These are phyloP conservation scores for Suhomyces yuchorum DNA, from an alignment of 1,139 yeast species.

Conservation along the genomic window DNA sequence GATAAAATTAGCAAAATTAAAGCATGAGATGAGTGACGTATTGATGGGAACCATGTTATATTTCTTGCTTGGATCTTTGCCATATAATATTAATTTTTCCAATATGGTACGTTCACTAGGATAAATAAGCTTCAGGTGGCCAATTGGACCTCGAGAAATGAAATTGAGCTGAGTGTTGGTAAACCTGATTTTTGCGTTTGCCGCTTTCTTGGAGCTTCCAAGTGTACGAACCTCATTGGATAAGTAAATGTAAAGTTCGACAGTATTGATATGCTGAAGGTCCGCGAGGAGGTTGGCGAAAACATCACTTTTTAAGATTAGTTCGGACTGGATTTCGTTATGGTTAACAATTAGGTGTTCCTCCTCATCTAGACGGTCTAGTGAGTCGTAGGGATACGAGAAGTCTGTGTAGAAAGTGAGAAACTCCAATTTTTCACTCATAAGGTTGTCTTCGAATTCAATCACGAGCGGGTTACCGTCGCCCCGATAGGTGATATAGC, in stretches of 20 bases:
- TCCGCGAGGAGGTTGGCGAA: conserved; percentile 67
- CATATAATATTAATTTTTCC: conserved; percentile 44
- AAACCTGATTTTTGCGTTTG: conserved; percentile 16
- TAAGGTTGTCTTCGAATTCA: conserved; percentile 68
- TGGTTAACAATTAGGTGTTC: conserved; percentile 44
- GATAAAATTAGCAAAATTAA: conserved; percentile 55
- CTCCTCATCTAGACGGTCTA: conserved; percentile 31
- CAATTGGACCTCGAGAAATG: conserved; percentile 69
- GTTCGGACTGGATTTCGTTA: conserved; percentile 56
- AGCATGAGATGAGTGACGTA: conserved; percentile 40
- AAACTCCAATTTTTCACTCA: conserved; percentile 73
- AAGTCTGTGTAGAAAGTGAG: conserved; percentile 56
- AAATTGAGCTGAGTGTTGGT: conserved; percentile 46
- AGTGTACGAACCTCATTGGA: conserved; percentile 25
- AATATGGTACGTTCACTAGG: conserved; percentile 66
- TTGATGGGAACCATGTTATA: conserved; percentile 23
- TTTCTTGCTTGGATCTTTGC: conserved; percentile 6
- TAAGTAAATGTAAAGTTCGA: conserved; percentile 54
- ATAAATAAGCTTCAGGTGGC: conserved; percentile 64
- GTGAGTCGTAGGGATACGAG: conserved; percentile 33
- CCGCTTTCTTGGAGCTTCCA: conserved; percentile 7
- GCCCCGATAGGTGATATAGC: conserved; percentile 47
- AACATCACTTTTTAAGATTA: conserved; percentile 67
- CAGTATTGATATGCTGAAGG: conserved; percentile 63
- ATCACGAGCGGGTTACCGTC: conserved; percentile 67